Percentiles rank a stretch among this genome's conserved stretches.
phyloP scores from a whole-genome alignment of 2,329 filamentous ascomycete genomes.

The Pseudocercospora vitis region DNA sequence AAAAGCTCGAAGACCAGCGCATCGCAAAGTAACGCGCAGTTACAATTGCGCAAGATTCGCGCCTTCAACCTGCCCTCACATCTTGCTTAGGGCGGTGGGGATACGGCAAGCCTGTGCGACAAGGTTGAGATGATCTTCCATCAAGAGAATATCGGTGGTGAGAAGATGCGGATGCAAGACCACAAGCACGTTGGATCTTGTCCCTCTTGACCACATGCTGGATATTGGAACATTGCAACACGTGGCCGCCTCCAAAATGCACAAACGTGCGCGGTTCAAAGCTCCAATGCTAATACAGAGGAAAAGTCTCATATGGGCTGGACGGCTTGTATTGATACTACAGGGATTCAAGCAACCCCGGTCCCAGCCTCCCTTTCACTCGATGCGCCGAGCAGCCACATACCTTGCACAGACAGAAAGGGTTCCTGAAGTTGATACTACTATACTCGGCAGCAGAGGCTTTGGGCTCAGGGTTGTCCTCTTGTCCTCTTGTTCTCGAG shows the following conservation, averaged over 20 bases:
- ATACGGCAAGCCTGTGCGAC: neutral
- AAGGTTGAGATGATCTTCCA: neutral
- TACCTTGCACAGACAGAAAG: neutral
- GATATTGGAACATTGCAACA: neutral
- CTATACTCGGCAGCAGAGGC: neutral
- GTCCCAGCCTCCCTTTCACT: neutral
- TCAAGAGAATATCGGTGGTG: no score
- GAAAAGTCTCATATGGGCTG: neutral
- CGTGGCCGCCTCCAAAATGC: neutral
- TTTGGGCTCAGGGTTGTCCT: neutral
- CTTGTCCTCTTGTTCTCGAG: neutral
- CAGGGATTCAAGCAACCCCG: neutral
- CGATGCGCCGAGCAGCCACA: neutral
- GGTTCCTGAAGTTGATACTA: neutral
- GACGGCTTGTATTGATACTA: slow-evolving; percentile 4
- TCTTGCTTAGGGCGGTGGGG: no score
- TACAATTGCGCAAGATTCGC: neutral
- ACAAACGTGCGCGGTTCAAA: no score
- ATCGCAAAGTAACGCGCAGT: neutral
- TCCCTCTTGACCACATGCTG: neutral
- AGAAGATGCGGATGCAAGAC: neutral
- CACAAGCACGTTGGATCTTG: neutral
- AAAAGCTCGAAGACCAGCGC: neutral
- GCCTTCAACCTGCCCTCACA: neutral
- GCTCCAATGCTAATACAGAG: neutral